These are phyloP conservation scores for Zygosaccharomyces sapae DNA, from an alignment of 1,139 yeast species.

Conservation along the genomic window DNA sequence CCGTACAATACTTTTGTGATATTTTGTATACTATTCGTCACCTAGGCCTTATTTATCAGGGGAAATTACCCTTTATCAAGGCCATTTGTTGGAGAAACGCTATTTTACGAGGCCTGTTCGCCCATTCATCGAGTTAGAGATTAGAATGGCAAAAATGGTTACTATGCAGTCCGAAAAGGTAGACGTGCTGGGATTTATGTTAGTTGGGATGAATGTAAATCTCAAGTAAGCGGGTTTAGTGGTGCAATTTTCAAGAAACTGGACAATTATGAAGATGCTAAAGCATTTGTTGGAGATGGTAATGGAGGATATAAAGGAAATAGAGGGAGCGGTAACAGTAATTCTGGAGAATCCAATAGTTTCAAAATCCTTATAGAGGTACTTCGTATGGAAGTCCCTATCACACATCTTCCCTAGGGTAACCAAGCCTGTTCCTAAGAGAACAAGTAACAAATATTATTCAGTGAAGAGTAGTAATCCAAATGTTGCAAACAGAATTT, in stretches of 20 bases:
- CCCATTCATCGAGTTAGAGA: neutral
- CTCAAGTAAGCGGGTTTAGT: slow-evolving; percentile 48
- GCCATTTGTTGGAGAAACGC: neutral
- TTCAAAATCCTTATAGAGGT: too few species aligned
- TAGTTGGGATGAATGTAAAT: slow-evolving; percentile 49
- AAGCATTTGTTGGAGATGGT: slow-evolving; percentile 37
- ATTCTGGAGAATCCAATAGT: neutral
- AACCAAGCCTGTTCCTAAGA: slow-evolving; percentile 1
- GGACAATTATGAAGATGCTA: slow-evolving; percentile 44
- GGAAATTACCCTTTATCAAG: neutral
- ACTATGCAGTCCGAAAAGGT: slow-evolving; percentile 63
- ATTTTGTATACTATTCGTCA: too few species aligned
- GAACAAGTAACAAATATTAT: slow-evolving; percentile 21
- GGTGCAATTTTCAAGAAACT: slow-evolving; percentile 59
- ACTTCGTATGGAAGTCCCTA: too few species aligned
- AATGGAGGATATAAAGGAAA: too few species aligned
- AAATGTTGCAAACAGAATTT: slow-evolving; percentile 37
- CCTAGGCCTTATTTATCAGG: neutral
- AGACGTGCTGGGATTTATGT: slow-evolving; percentile 48
- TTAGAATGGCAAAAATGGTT: slow-evolving; percentile 22
- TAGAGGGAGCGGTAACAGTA: too few species aligned
- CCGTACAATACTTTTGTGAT: too few species aligned
- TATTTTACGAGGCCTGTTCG: neutral
- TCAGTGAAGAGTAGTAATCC: slow-evolving; percentile 44
- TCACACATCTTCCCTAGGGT: too few species aligned